These are phyloP conservation scores for Cylindricascospora bacillispora DNA, from an alignment of 1,139 yeast species.

Conservation along the genomic window DNA sequence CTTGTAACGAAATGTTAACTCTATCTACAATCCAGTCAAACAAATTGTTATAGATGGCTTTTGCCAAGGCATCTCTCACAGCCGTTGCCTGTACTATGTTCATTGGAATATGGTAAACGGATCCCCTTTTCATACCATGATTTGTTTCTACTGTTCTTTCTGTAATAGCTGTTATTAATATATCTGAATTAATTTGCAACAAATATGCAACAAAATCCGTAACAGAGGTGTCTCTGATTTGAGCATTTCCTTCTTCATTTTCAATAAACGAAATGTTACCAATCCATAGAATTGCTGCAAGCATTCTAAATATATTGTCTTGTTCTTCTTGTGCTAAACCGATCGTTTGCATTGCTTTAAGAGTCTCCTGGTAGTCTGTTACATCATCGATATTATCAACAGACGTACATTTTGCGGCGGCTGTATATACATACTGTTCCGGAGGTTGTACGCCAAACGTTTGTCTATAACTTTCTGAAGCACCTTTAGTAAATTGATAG, in stretches of 20 bases:
- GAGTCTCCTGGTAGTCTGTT: constrained; percentile 66
- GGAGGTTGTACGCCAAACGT: constrained; percentile 85
- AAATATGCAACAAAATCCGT: constrained; percentile 90
- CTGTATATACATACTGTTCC: constrained; percentile 81
- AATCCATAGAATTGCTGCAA: constrained; percentile 84
- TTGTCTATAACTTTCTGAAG: constrained; percentile 75
- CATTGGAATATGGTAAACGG: constrained; percentile 87
- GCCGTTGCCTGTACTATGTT: constrained; percentile 89
- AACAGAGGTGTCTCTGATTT: constrained; percentile 71
- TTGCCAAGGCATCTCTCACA: constrained; percentile 89
- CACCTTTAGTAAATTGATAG: constrained; percentile 89
- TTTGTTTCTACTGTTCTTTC: constrained; percentile 83
- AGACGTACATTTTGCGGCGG: constrained; percentile 71
- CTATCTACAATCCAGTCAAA: constrained; percentile 98
- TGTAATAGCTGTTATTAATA: constrained; percentile 54
- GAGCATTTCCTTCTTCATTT: constrained; percentile 77
- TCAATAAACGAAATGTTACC: constrained; percentile 84
- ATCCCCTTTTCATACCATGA: constrained; percentile 81
- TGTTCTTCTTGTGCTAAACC: constrained; percentile 77
- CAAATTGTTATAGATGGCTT: constrained; percentile 82
- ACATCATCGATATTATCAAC: constrained; percentile 82
- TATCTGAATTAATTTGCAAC: constrained; percentile 62
- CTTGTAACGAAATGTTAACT: constrained; percentile 61
- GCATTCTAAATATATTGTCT: constrained; percentile 74
- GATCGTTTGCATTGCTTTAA: constrained; percentile 76